Conservation (phyloP, 345 rosid species). For the Luvunga scandens region DNA sequence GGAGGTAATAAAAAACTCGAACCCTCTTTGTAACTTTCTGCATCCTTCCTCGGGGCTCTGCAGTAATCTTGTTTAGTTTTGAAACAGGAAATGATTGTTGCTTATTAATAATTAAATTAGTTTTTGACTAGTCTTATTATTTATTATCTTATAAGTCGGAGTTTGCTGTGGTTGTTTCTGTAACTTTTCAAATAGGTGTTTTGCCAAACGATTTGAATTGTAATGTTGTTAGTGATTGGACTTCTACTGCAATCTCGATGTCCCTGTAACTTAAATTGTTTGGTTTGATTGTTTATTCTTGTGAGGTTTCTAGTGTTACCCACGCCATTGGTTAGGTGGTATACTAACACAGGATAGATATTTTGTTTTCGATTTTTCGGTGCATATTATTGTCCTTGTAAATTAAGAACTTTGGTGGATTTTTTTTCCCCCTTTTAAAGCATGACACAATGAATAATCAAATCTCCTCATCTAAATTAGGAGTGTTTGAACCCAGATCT, state of each 20-base stretch:
- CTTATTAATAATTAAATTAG: not conserved
- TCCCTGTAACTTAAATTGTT: not conserved
- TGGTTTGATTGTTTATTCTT: too few species aligned
- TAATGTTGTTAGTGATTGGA: not conserved
- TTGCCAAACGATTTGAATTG: not conserved
- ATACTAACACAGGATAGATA: too few species aligned
- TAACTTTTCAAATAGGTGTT: not conserved
- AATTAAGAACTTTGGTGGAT: too few species aligned
- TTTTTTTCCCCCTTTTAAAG: too few species aligned
- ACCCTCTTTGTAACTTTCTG: constrained; percentile 3
- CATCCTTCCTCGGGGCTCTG: not conserved
- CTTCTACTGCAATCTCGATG: not conserved
- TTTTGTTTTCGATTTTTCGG: too few species aligned
- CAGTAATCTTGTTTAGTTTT: not conserved
- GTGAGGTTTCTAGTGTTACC: too few species aligned
- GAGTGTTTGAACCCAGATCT: too few species aligned
- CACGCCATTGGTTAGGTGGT: too few species aligned
- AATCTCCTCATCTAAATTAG: too few species aligned
- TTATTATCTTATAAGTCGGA: not conserved
- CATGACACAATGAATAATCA: too few species aligned
- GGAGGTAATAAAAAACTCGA: constrained; percentile 7
- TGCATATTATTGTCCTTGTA: too few species aligned
- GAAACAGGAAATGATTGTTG: not conserved
- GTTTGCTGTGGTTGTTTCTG: not conserved
- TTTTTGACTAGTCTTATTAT: not conserved